A percentile compares a stretch with the other conserved stretches of the same genome.
Conservation (phyloP, 2,329 filamentous ascomycete species). For the Rutstroemia sp. region DNA sequence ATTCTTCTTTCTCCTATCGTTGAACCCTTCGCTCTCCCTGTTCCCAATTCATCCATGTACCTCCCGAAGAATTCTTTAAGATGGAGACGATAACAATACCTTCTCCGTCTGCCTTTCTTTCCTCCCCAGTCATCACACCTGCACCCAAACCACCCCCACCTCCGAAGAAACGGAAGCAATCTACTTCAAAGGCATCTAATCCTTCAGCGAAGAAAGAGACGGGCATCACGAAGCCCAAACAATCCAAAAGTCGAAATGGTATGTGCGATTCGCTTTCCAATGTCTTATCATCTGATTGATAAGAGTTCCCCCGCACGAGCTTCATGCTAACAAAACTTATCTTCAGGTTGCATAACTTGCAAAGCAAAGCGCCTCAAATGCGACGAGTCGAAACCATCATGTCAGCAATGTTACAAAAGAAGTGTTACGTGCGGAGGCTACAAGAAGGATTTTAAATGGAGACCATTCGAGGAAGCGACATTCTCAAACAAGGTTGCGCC, state of each 20-base stretch:
- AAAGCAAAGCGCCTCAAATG: conserved; percentile 68
- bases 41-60: conserved; percentile 16
- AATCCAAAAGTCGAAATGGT: conserved; percentile 72
- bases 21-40: neutral
- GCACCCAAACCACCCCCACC: conserved; percentile 23
- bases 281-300: conserved; percentile 23
- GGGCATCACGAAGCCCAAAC: conserved; percentile 53
- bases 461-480: conserved; percentile 58
- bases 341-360: conserved; percentile 62
- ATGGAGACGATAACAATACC: conserved; percentile 56
- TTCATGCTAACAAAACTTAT: conserved; percentile 11
- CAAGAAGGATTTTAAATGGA: conserved; percentile 71
- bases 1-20: neutral
- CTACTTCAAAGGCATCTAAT: conserved; percentile 16
- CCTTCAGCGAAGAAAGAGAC: conserved; percentile 25
- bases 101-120: conserved; percentile 48
- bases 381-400: conserved; percentile 63
- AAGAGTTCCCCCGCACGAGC: conserved; percentile 11
- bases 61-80: conserved; percentile 18
- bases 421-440: conserved; percentile 63
- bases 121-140: conserved; percentile 29
- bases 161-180: conserved; percentile 20
- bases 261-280: conserved; percentile 29
- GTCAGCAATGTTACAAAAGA: conserved; percentile 57
- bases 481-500: conserved; percentile 36